Percentiles rank a stretch among this genome's conserved stretches.
Conservation (phyloP, 768 basidiomycete species). For the Mrakia hoshinonis region DNA sequence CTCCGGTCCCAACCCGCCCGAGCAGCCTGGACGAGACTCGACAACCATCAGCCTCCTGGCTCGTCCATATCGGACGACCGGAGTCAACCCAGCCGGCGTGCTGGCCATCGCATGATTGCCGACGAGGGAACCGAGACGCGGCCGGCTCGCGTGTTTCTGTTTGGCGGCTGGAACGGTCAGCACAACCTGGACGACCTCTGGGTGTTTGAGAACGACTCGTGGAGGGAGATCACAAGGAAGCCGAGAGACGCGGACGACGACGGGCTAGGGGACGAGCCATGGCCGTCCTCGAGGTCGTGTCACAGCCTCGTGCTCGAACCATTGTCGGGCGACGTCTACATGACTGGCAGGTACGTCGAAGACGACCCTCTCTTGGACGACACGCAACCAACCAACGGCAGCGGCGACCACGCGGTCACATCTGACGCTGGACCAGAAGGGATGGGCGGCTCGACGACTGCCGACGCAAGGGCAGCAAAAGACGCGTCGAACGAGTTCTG, state of each 20-base stretch:
- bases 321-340: neutral
- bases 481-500: constrained; percentile 17
- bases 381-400: neutral
- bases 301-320: constrained; percentile 9
- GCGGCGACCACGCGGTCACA: neutral
- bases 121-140: constrained; percentile 7
- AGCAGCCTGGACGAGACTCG: constrained; percentile 4
- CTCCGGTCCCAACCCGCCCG: neutral
- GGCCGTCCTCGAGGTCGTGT: neutral
- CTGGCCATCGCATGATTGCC: constrained; percentile 19
- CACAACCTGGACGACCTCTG: constrained; percentile 12
- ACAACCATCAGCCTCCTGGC: neutral
- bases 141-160: constrained; percentile 5
- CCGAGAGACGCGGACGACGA: neutral
- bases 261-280: neutral
- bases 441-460: neutral
- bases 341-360: constrained; percentile 21
- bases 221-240: neutral
- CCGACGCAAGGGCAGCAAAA: neutral
- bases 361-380: neutral
- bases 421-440: neutral
- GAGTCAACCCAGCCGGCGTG: neutral
- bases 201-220: constrained; percentile 5
- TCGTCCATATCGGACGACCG: neutral
- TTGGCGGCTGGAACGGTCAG: constrained; percentile 23